phyloP scores from a whole-genome alignment of 257 asterid species.

The Solanum etuberosum region DNA sequence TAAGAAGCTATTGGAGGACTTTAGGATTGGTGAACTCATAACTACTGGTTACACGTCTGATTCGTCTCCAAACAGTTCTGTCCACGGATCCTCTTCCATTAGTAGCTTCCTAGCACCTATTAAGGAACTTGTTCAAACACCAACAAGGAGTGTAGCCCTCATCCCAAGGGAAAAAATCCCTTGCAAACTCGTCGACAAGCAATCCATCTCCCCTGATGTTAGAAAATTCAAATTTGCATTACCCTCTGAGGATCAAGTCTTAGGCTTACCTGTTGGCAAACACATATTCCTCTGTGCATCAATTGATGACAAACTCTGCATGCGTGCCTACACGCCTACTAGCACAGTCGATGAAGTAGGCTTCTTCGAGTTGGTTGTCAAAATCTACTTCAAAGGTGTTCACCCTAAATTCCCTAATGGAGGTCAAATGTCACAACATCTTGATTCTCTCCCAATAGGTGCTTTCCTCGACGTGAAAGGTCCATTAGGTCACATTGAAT shows the following conservation, averaged over 20 bases:
- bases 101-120: slow-evolving; percentile 33
- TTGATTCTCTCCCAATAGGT: slow-evolving; percentile 47
- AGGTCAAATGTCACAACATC: slow-evolving; percentile 69
- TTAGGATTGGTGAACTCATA: slow-evolving; percentile 65
- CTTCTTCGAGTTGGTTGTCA: slow-evolving; percentile 66
- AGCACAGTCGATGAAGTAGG: slow-evolving; percentile 56
- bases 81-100: slow-evolving; percentile 47
- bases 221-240: slow-evolving; percentile 52
- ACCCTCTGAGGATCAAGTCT: slow-evolving; percentile 54
- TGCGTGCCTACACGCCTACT: slow-evolving; percentile 92
- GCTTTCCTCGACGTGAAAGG: slow-evolving; percentile 61
- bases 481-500: slow-evolving; percentile 88
- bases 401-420: slow-evolving; percentile 88
- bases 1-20: slow-evolving; percentile 58
- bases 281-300: slow-evolving; percentile 71
- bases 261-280: slow-evolving; percentile 75
- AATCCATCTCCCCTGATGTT: slow-evolving; percentile 63
- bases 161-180: slow-evolving; percentile 59
- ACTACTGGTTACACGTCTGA: slow-evolving; percentile 59
- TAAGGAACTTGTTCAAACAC: slow-evolving; percentile 22
- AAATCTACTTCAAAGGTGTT: slow-evolving; percentile 52
- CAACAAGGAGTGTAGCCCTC: slow-evolving; percentile 28
- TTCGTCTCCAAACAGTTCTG: slow-evolving; percentile 59
- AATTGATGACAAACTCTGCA: slow-evolving; percentile 61
- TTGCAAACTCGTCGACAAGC: slow-evolving; percentile 49